Percentiles rank a stretch among this genome's conserved stretches.
Evolutionary conservation across 208 protist species (phyloP).

Genomic region (Trypanosoma grayi): DNA sequence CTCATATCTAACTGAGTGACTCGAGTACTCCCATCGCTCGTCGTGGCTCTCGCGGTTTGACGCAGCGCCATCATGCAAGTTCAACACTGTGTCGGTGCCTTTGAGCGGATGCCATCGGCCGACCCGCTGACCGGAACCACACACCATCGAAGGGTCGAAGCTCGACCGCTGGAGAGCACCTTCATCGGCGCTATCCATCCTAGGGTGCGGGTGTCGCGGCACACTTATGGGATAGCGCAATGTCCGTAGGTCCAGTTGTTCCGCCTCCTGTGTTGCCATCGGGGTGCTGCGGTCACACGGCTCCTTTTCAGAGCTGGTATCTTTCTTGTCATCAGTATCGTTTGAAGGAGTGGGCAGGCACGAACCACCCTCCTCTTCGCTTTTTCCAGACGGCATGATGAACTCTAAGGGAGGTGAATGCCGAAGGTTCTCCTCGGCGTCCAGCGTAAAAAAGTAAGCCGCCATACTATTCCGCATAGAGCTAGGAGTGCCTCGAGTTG

Average conservation of each 20-base stretch:
- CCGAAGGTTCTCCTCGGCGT: neutral
- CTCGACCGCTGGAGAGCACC: neutral
- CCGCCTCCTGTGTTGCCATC: conserved; percentile 1
- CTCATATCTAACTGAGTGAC: neutral
- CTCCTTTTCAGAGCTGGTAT: neutral
- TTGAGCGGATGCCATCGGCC: neutral
- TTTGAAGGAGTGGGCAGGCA: no score
- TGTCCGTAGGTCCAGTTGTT: neutral
- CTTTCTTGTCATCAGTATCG: neutral
- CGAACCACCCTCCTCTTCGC: neutral
- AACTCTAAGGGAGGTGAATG: conserved; percentile 11
- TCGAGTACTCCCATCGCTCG: neutral
- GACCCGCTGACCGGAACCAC: neutral
- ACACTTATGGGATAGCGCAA: neutral
- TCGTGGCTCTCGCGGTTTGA: neutral
- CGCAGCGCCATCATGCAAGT: neutral
- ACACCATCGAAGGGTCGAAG: no score
- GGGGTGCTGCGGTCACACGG: neutral
- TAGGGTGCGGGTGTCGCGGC: neutral
- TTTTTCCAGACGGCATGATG: neutral
- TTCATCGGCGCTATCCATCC: neutral
- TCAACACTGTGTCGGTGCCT: neutral
- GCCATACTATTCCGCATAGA: conserved; percentile 1
- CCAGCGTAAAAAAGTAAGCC: conserved; percentile 6
- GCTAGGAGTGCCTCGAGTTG: neutral